A percentile compares a stretch with the other conserved stretches of the same genome.
Evolutionary conservation across 495 filamentous ascomycete genomes (phyloP).

Genomic region (Chaetomium cochliodes): DNA sequence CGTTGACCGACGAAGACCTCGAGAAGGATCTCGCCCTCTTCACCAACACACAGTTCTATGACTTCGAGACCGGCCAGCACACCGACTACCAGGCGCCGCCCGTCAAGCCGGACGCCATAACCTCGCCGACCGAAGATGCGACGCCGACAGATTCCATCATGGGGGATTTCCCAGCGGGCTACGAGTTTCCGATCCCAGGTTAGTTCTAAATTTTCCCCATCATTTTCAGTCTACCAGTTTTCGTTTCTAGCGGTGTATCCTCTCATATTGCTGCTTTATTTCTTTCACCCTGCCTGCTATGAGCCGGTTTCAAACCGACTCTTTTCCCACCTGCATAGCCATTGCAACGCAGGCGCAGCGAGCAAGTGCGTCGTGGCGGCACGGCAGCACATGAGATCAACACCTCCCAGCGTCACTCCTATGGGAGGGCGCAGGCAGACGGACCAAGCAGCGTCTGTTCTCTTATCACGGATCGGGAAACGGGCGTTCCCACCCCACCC

Average conservation of each 20-base stretch:
- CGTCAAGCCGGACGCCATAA: conserved; percentile 37
- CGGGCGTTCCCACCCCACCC: conserved; percentile 21
- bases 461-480: conserved; percentile 34
- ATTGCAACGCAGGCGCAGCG: conserved; percentile 2
- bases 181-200: conserved; percentile 32
- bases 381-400: conserved; percentile 16
- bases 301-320: too few species aligned
- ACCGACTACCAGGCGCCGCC: conserved; percentile 42
- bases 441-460: conserved; percentile 26
- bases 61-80: conserved; percentile 63
- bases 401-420: conserved; percentile 11
- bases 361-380: conserved; percentile 18
- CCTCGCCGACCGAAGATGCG: conserved; percentile 40
- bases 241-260: neutral
- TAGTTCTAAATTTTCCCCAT: conserved; percentile 19
- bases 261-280: neutral
- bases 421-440: conserved; percentile 6
- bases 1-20: conserved; percentile 54
- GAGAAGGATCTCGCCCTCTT: conserved; percentile 78
- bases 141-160: conserved; percentile 37
- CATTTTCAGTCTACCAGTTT: conserved; percentile 15
- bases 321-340: neutral
- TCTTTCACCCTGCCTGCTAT: neutral
- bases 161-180: conserved; percentile 42
- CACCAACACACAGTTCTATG: conserved; percentile 91